These are phyloP conservation scores for Alternaria dauci DNA, from an alignment of 2,329 filamentous ascomycete genomes.

Conservation along the genomic window DNA sequence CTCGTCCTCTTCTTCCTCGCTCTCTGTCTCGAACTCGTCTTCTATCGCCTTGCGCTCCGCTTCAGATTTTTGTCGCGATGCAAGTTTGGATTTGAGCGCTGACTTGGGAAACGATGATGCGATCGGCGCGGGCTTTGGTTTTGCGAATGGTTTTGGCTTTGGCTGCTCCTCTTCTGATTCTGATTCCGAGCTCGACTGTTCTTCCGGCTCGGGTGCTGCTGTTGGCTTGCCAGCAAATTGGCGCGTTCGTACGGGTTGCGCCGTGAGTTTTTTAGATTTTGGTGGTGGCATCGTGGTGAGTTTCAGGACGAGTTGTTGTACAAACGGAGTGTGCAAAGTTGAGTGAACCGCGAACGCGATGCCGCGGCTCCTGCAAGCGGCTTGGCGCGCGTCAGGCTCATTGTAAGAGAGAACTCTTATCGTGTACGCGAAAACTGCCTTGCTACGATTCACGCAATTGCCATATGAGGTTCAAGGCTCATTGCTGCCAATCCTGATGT, in stretches of 20 bases:
- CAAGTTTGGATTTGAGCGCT: slow-evolving; percentile 54
- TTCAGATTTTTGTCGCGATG: slow-evolving; percentile 47
- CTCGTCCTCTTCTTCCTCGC: slow-evolving; percentile 46
- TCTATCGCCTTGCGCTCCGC: slow-evolving; percentile 50
- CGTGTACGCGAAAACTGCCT: background rate
- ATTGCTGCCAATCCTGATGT: background rate
- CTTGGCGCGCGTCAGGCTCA: slow-evolving; percentile 14
- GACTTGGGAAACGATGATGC: slow-evolving; percentile 59
- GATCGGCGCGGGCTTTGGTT: slow-evolving; percentile 48
- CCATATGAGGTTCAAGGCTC: background rate
- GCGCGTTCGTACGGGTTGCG: slow-evolving; percentile 81
- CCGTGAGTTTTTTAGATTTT: slow-evolving; percentile 81
- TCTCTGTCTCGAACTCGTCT: slow-evolving; percentile 69
- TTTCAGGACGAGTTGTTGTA: background rate
- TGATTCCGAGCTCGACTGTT: slow-evolving; percentile 53
- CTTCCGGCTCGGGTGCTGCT: slow-evolving; percentile 51
- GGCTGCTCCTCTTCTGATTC: slow-evolving; percentile 63
- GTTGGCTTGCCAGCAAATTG: slow-evolving; percentile 85
- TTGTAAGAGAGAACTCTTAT: background rate
- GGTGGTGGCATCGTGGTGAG: slow-evolving; percentile 61
- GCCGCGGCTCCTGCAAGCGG: slow-evolving; percentile 17
- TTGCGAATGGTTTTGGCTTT: slow-evolving; percentile 44
- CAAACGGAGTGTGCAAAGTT: slow-evolving; percentile 1
- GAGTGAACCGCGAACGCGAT: slow-evolving; percentile 5
- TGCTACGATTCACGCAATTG: background rate